Evolutionary conservation across 1,139 yeast species (phyloP), one percentile per base, ranked within the genome.

Genomic region (Sugiyamaella japonica): DNA sequence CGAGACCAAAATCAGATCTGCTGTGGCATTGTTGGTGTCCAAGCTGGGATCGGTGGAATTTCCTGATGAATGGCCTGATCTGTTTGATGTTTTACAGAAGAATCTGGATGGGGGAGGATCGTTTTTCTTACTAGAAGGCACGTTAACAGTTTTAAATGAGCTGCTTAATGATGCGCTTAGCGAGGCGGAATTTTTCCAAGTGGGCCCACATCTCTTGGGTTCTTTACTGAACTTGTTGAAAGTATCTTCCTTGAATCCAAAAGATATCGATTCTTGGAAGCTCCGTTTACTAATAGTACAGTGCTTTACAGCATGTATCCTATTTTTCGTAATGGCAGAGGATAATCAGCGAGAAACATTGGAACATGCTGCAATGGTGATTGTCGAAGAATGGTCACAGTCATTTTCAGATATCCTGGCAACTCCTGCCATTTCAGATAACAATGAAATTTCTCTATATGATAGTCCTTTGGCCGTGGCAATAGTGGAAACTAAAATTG

Each of bases 11-110:
- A 73, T 90, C 15, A 75, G 90, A 57, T 79, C 78, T 38, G 80
- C 88, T 49, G 81, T 87, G 1, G 83, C 93, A 0, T 84, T 89
- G 61, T 85, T 89, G 12, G 80, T 89, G 25, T 87, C 88, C 1
- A 95, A 87, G 63, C 87, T 93, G 23, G 91, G 96, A 0, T 86
- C 89, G 1, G 87, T 85, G 1, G 99, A 93, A 66, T 91, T 82
- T 66, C 99, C 99, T 0, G 98, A 93, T 64, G 96, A 89, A 66
- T 93, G 98, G 98, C 96, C 97, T 0, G 78, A 77, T 31, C 74
- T 93, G 47, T 68, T 91, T 56, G 71, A 73, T 17, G 66, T 70
- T 12, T 67, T 87, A 48, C 81, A 41, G 15, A 15, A 9, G 12
- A 38, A 31, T 13, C 15, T 46, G 16, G 36, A 45, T 31, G 56